Percentiles rank a stretch among this genome's conserved stretches.
Conservation (phyloP, 805 yeast genomes). For the Cyberlindnera veronae region DNA sequence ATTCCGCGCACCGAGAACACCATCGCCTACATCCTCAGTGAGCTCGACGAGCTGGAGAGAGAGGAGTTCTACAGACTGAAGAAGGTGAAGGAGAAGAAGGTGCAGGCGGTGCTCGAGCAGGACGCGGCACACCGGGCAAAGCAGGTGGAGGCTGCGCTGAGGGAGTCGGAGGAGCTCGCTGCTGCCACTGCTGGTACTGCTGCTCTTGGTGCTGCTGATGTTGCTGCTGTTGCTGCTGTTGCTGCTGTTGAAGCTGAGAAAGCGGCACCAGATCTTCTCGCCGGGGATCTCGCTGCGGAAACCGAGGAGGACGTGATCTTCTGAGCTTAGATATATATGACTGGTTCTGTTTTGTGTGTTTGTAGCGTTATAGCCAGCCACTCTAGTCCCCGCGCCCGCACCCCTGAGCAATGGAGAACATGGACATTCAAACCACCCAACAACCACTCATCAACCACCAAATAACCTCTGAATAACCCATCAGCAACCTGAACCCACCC, state of each 20-base stretch:
- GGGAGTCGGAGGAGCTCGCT: slow-evolving; percentile 8
- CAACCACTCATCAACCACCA: neutral
- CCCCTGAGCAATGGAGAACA: neutral
- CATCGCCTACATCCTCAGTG: slow-evolving; percentile 86
- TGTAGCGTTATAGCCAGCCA: too few relatives aligned
- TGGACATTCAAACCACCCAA: too few relatives aligned
- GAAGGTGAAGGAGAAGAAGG: slow-evolving; percentile 53
- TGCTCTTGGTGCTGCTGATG: slow-evolving; percentile 18
- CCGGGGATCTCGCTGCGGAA: slow-evolving; percentile 33
- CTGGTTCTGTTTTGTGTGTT: neutral
- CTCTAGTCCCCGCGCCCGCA: neutral
- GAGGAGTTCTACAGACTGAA: slow-evolving; percentile 96
- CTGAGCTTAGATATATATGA: slow-evolving; percentile 16
- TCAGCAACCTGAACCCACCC: neutral
- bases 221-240: slow-evolving; percentile 19
- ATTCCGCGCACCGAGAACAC: slow-evolving; percentile 98
- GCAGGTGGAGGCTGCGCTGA: slow-evolving; percentile 24
- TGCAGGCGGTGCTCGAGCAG: slow-evolving; percentile 27
- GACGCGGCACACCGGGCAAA: slow-evolving; percentile 31
- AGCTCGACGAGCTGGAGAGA: slow-evolving; percentile 95
- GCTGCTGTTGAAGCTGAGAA: slow-evolving; percentile 15
- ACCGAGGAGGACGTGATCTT: slow-evolving; percentile 46
- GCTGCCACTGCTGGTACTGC: slow-evolving; percentile 15
- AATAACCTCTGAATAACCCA: neutral
- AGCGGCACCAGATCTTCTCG: slow-evolving; percentile 13